These are phyloP conservation scores for Alternaria conjuncta DNA, from an alignment of 2,329 filamentous ascomycete genomes.

Conservation along the genomic window DNA sequence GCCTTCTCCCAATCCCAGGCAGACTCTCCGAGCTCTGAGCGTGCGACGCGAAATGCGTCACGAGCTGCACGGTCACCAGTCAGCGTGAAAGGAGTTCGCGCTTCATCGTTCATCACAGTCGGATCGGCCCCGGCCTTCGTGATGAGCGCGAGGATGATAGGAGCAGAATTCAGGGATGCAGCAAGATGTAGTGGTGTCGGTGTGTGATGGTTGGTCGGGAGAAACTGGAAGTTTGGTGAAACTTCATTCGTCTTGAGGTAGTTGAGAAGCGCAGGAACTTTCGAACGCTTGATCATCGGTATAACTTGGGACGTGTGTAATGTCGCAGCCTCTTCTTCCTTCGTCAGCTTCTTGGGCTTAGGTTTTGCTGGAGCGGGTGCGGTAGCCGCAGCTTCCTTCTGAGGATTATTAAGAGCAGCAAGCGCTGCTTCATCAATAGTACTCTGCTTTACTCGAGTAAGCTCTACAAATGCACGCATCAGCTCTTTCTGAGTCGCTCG, in stretches of 20 bases:
- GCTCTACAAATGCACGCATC: slow-evolving; percentile 91
- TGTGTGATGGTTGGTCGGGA: slow-evolving; percentile 75
- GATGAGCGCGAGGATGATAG: slow-evolving; percentile 79
- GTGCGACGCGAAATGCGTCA: slow-evolving; percentile 89
- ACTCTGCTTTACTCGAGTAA: slow-evolving; percentile 86
- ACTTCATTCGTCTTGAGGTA: slow-evolving; percentile 82
- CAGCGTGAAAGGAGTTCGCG: slow-evolving; percentile 86
- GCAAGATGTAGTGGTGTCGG: slow-evolving; percentile 86
- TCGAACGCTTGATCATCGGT: slow-evolving; percentile 85
- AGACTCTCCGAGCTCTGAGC: slow-evolving; percentile 77
- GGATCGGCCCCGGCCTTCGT: slow-evolving; percentile 78
- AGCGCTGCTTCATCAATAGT: slow-evolving; percentile 74
- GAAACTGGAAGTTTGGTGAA: slow-evolving; percentile 74
- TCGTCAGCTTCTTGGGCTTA: slow-evolving; percentile 69
- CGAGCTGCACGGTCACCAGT: slow-evolving; percentile 84
- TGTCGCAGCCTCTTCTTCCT: slow-evolving; percentile 81
- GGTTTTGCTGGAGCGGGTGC: slow-evolving; percentile 43
- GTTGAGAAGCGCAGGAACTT: slow-evolving; percentile 82
- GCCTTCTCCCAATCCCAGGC: slow-evolving; percentile 81
- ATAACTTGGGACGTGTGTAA: slow-evolving; percentile 91
- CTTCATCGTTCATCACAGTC: slow-evolving; percentile 65
- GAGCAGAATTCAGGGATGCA: slow-evolving; percentile 77
- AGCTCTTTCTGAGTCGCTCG: slow-evolving; percentile 92
- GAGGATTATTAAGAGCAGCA: slow-evolving; percentile 54
- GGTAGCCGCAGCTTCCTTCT: slow-evolving; percentile 51